phyloP scores from a whole-genome alignment of 129 eudicot species.

The Chrysanthemum seticuspe region DNA sequence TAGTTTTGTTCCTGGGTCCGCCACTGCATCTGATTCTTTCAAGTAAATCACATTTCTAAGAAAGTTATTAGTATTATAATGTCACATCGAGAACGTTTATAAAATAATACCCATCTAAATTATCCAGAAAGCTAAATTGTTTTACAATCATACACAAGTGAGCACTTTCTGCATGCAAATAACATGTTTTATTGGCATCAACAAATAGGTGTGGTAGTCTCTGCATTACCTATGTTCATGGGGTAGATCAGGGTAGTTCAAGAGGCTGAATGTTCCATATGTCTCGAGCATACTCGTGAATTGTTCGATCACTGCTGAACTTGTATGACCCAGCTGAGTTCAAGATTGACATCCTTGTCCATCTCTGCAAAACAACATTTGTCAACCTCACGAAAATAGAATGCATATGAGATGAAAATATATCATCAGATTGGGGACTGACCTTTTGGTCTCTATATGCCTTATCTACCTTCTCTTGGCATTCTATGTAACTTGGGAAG shows the following conservation, averaged over 20 bases:
- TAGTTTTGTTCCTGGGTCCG: too few species aligned
- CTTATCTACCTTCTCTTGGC: constrained; percentile 88
- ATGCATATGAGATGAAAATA: too few species aligned
- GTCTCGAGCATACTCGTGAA: constrained; percentile 88
- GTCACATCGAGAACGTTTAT: neutral
- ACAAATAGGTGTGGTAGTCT: constrained; percentile 8
- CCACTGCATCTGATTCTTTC: too few species aligned
- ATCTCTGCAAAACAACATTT: constrained; percentile 57
- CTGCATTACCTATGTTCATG: neutral
- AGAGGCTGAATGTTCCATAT: constrained; percentile 84
- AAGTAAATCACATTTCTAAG: neutral
- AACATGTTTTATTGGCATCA: constrained; percentile 20
- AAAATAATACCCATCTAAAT: neutral
- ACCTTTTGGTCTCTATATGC: constrained; percentile 91
- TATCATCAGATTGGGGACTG: constrained; percentile 25
- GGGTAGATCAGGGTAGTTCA: constrained; percentile 37
- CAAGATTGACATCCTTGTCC: constrained; percentile 96
- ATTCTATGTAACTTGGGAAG: constrained; percentile 88
- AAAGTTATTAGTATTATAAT: neutral
- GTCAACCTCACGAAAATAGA: neutral
- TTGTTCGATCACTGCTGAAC: constrained; percentile 95
- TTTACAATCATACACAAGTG: neutral
- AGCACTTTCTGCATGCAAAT: constrained; percentile 5
- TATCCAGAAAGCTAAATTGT: constrained; percentile 10
- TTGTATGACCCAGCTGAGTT: constrained; percentile 92